Conservation (phyloP, 192 early-diverging fungal genomes). For the Rhizophlyctis rosea region DNA sequence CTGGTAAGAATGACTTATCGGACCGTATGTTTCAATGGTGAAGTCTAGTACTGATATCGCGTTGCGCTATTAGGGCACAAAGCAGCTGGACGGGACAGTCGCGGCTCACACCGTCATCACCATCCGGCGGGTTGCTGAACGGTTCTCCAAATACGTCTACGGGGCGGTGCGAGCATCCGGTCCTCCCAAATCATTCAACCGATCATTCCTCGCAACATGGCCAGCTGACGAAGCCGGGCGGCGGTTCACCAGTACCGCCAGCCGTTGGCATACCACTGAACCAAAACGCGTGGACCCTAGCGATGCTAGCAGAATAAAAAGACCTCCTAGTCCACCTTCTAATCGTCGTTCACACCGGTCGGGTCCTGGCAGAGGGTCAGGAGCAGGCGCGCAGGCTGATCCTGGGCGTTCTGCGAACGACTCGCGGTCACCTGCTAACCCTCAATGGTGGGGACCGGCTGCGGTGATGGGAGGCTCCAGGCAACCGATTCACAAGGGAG, state of each 20-base stretch:
- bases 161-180: not conserved
- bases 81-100: no score
- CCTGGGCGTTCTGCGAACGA: not conserved
- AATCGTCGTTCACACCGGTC: no score
- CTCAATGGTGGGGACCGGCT: not conserved
- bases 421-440: not conserved
- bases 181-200: not conserved
- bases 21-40: no score
- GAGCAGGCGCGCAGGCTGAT: not conserved
- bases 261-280: not conserved
- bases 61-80: no score
- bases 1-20: no score
- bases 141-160: slow-evolving; percentile 7
- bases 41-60: no score
- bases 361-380: not conserved
- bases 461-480: not conserved
- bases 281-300: no score
- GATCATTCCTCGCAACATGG: not conserved
- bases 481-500: not conserved
- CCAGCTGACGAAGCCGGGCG: not conserved
- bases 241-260: not conserved
- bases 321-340: not conserved
- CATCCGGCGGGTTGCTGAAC: slow-evolving; percentile 1
- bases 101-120: not conserved
- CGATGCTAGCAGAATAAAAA: no score